A percentile compares a stretch with the other conserved stretches of the same genome.
Evolutionary conservation across 768 basidiomycete species (phyloP).

Genomic region (Boletus pseudopeckii): DNA sequence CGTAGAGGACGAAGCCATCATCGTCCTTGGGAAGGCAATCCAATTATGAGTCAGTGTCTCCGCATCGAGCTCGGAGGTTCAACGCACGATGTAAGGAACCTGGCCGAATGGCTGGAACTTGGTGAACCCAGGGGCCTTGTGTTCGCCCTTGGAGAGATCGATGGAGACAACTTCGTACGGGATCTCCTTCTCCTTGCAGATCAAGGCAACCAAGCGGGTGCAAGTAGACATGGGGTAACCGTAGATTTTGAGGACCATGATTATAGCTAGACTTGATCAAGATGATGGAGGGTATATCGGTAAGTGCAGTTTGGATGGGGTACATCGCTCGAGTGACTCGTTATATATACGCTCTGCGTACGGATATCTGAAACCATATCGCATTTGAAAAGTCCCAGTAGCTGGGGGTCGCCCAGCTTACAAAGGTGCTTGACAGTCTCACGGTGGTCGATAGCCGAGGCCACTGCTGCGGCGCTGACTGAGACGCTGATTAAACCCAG

Average conservation of each 20-base stretch:
- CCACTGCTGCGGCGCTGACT: background rate
- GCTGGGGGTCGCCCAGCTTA: no score
- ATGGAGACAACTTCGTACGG: constrained; percentile 50
- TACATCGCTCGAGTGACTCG: no score
- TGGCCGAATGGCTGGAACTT: constrained; percentile 58
- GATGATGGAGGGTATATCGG: background rate
- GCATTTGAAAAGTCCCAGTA: no score
- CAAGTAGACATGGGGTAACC: constrained; percentile 40
- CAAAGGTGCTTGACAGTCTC: no score
- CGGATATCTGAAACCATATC: background rate
- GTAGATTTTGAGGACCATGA: constrained; percentile 38
- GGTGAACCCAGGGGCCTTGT: constrained; percentile 44
- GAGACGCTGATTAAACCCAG: constrained; percentile 3
- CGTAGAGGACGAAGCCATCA: constrained; percentile 60
- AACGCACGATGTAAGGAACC: constrained; percentile 42
- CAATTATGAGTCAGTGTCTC: background rate
- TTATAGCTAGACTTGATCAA: background rate
- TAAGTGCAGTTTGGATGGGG: background rate
- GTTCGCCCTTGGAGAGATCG: constrained; percentile 41
- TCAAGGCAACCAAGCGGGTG: constrained; percentile 48
- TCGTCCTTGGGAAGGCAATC: constrained; percentile 40
- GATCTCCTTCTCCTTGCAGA: constrained; percentile 54
- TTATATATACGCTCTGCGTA: constrained; percentile 1
- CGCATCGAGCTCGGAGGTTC: background rate
- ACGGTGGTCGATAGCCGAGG: no score